phyloP scores from a whole-genome alignment of 139 green algal genomes.

The Micractinium sp. region DNA sequence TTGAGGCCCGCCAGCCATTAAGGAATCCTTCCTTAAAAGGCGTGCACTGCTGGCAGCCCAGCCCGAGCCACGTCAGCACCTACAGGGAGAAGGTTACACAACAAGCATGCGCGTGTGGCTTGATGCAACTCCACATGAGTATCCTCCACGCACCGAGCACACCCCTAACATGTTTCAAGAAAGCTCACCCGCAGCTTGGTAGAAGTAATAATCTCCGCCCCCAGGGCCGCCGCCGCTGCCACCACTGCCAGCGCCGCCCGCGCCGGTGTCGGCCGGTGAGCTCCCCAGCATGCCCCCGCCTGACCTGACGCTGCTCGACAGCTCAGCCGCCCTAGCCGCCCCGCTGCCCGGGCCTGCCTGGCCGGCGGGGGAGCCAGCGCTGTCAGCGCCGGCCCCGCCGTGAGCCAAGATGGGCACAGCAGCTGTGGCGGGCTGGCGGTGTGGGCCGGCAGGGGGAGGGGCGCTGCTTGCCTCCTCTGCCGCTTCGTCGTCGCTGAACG shows the following conservation, averaged over 20 bases:
- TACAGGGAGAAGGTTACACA: no score
- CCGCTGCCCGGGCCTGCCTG: background rate
- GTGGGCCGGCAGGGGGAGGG: background rate
- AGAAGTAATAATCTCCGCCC: slow-evolving; percentile 58
- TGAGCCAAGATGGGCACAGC: background rate
- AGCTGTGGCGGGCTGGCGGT: background rate
- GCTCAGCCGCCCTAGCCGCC: background rate
- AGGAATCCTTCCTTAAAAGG: no score
- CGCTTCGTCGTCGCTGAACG: slow-evolving; percentile 6
- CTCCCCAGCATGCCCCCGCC: slow-evolving; percentile 22
- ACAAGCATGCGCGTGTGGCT: no score
- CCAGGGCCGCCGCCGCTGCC: background rate
- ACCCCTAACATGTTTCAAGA: background rate
- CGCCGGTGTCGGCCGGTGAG: background rate
- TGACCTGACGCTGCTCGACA: slow-evolving; percentile 14
- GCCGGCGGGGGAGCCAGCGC: background rate
- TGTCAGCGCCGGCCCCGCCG: background rate
- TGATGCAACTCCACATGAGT: no score
- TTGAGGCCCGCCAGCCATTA: no score
- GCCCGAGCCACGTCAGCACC: no score
- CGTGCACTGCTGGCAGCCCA: no score
- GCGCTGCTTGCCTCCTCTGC: background rate
- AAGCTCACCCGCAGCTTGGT: slow-evolving; percentile 41
- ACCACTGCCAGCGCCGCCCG: no score
- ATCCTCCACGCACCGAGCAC: no score